A percentile compares a stretch with the other conserved stretches of the same genome.
phyloP scores from a whole-genome alignment of 495 filamentous ascomycete species.

The Aspergillus hancockii region DNA sequence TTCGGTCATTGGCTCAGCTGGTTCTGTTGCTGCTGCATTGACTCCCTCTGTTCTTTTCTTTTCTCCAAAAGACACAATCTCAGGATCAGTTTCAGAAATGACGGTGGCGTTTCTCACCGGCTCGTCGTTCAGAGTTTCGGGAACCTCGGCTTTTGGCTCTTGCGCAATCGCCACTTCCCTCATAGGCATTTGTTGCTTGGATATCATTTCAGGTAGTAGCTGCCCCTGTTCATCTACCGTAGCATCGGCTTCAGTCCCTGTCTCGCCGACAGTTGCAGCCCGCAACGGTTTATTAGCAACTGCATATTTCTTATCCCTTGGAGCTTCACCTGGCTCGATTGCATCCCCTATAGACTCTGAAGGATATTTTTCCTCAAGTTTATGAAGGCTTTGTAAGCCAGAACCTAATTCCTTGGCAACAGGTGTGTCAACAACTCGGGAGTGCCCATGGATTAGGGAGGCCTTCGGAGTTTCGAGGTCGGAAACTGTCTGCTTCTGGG shows the following conservation, averaged over 20 bases:
- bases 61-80: neutral
- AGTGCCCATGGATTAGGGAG: conserved; percentile 21
- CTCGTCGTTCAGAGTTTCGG: neutral
- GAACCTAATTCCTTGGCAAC: conserved; percentile 14
- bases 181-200: neutral
- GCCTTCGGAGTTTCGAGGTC: conserved; percentile 10
- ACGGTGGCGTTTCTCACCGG: neutral
- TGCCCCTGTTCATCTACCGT: neutral
- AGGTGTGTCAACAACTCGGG: conserved; percentile 31
- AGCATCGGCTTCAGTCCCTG: neutral
- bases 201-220: neutral
- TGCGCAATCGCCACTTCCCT: no score
- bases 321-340: neutral
- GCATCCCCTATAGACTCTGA: neutral
- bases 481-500: conserved; percentile 17
- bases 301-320: neutral
- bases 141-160: neutral
- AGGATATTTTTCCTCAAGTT: neutral
- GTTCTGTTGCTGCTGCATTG: neutral
- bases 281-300: neutral
- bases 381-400: neutral
- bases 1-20: neutral
- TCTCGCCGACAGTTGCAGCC: neutral
- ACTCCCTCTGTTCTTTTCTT: neutral
- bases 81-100: neutral